Base-by-base conservation (phyloP, 805 yeast genomes). In the Candida silvicultrix region DNA sequence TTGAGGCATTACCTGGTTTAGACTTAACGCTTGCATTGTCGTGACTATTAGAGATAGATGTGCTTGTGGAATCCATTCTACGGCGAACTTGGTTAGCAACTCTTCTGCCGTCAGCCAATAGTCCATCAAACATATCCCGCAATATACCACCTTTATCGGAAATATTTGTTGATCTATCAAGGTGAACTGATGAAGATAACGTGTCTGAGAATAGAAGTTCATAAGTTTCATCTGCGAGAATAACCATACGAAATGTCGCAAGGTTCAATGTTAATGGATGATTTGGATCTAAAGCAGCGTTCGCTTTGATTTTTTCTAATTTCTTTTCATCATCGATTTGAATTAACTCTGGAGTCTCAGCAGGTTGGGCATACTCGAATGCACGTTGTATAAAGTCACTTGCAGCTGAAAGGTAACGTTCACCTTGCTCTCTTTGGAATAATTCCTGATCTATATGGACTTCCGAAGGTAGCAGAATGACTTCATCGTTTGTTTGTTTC, bases 191-290 rank as follows among this genome's bases (percentile, higher is more conserved):
- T n/a, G 71, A 63, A 46, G 85, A 74, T 31, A 89, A 68, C 0
- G 89, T 83, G 22, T 72, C 69, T 14, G 87, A 73, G 66, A 94
- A 94, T 50, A 92, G 80, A 37, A 85, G 70, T 63, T 94, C 98
- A 54, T 89, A 85, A 0, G 97, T 86, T 58, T 89, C 98, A 62
- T 90, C 97, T 0, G 98, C 97, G 6, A 92, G 69, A 6, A 94
- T 69, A 1, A 94, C 95, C 99, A 92, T 92, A 50, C 98, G 71
- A 67, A 92, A 92, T 0, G 96, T 89, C 0, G 98, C 88, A 16
- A 89, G 68, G 44, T 85, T 86, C 44, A 90, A 73, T 47, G 69
- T 79, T 10, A 83, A 80, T 1, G 96, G 95, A 29, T 82, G 77
- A 29, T 77, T 73, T 3, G 96, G 96, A 59, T 89, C 87, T 35